Conservation (phyloP, 371 early-diverging fungal species). For the Synchytrium microbalum region DNA sequence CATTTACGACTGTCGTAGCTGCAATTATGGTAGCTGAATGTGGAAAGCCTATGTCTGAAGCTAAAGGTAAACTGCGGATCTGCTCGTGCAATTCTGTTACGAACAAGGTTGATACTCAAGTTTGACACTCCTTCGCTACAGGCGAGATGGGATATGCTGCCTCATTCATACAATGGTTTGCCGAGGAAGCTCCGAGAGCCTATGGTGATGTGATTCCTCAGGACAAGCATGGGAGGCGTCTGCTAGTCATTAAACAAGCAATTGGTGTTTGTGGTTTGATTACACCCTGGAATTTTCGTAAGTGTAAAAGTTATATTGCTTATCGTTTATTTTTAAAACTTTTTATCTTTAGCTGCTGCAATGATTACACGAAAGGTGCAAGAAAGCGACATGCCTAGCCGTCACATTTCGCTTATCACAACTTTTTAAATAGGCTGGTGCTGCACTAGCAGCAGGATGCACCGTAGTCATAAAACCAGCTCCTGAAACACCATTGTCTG, state of each 20-base stretch:
- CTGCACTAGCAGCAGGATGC: conserved; percentile 38
- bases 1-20: no score
- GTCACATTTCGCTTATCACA: conserved; percentile 44
- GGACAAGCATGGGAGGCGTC: conserved; percentile 43
- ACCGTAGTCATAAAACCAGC: conserved; percentile 61
- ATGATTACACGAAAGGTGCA: conserved; percentile 83
- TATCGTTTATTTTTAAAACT: no score
- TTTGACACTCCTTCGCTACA: conserved; percentile 22
- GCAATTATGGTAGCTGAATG: conserved; percentile 22
- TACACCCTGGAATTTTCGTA: conserved; percentile 95
- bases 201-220: conserved; percentile 78
- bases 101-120: not conserved
- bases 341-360: no score
- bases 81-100: not conserved
- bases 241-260: conserved; percentile 69
- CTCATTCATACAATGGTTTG: conserved; percentile 78
- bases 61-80: not conserved
- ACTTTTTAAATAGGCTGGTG: conserved; percentile 12
- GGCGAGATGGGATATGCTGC: conserved; percentile 78
- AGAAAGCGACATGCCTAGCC: no score
- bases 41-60: conserved; percentile 31
- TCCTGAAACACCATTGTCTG: conserved; percentile 76
- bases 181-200: conserved; percentile 72
- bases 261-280: conserved; percentile 79
- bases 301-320: no score